phyloP scores from a whole-genome alignment of 192 early-diverging fungal genomes.

The Chytriomyces sp. region DNA sequence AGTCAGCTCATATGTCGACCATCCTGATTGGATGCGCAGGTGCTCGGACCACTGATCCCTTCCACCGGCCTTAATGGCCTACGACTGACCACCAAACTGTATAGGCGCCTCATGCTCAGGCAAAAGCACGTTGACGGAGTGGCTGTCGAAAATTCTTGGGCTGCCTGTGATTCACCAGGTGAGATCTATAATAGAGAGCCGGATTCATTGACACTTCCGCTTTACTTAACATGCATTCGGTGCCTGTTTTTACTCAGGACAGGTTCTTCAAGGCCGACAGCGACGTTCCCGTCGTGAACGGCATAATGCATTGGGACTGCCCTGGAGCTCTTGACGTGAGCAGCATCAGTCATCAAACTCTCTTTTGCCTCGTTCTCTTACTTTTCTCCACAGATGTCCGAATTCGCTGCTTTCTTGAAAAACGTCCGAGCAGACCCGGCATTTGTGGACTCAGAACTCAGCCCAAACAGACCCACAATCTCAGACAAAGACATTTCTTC shows the following conservation, averaged over 20 bases:
- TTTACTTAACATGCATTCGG: too few relatives aligned
- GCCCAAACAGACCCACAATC: conserved; percentile 21
- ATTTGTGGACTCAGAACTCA: not conserved
- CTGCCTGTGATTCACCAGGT: conserved; percentile 40
- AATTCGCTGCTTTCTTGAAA: conserved; percentile 5
- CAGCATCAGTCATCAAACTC: too few relatives aligned
- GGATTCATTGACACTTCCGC: not conserved
- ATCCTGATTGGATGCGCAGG: not conserved
- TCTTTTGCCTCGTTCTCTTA: not conserved
- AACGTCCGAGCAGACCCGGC: not conserved
- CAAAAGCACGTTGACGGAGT: conserved; percentile 39
- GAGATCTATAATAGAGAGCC: too few relatives aligned
- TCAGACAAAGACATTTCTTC: conserved; percentile 11
- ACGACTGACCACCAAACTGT: not conserved
- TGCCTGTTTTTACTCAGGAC: conserved; percentile 23
- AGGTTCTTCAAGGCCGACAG: conserved; percentile 36
- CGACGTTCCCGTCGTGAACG: conserved; percentile 28
- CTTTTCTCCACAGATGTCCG: conserved; percentile 15
- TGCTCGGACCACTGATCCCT: not conserved
- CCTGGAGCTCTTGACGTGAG: conserved; percentile 36
- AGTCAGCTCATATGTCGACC: not conserved
- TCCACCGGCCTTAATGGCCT: not conserved
- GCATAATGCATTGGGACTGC: conserved; percentile 36
- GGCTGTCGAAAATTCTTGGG: conserved; percentile 32
- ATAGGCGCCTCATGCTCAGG: conserved; percentile 35